Conservation (phyloP, 2,329 filamentous ascomycete genomes). For the Phialocephala subalpina region DNA sequence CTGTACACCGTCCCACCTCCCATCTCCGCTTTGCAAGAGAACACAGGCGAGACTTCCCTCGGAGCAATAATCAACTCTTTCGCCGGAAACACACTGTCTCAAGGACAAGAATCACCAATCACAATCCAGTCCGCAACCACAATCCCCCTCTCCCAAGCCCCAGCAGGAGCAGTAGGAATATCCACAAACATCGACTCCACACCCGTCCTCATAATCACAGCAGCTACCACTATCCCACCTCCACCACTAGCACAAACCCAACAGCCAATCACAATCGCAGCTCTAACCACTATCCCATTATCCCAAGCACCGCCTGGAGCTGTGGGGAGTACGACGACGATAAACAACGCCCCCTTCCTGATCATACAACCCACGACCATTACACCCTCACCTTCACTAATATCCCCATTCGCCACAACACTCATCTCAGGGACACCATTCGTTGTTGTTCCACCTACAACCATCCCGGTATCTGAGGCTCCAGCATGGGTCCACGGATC, state of each 20-base stretch:
- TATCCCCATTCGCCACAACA: conserved; percentile 7
- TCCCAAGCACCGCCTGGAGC: conserved; percentile 18
- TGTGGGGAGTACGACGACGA: conserved; percentile 11
- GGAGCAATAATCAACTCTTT: conserved; percentile 19
- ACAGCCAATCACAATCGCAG: conserved; percentile 20
- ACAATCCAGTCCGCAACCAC: conserved; percentile 20
- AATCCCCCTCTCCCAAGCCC: conserved; percentile 19
- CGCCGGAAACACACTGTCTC: not conserved
- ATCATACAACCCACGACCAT: not conserved
- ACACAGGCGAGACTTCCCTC: not conserved
- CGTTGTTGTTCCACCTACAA: conserved; percentile 22
- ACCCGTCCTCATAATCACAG: conserved; percentile 16
- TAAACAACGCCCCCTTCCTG: conserved; percentile 5
- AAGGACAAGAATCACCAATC: not conserved
- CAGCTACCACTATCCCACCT: conserved; percentile 16
- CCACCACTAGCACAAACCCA: not conserved
- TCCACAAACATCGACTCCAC: conserved; percentile 9
- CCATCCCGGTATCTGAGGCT: conserved; percentile 25
- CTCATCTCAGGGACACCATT: conserved; percentile 22
- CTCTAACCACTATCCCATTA: conserved; percentile 16
- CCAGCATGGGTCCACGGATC: conserved; percentile 17
- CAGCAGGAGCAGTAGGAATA: conserved; percentile 13
- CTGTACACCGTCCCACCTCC: conserved; percentile 11
- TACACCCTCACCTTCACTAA: not conserved
- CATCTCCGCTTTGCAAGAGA: not conserved